Evolutionary conservation across 768 basidiomycete genomes (phyloP), one percentile per base, ranked within the genome.

Genomic region (Symmetrospora coprosmae): DNA sequence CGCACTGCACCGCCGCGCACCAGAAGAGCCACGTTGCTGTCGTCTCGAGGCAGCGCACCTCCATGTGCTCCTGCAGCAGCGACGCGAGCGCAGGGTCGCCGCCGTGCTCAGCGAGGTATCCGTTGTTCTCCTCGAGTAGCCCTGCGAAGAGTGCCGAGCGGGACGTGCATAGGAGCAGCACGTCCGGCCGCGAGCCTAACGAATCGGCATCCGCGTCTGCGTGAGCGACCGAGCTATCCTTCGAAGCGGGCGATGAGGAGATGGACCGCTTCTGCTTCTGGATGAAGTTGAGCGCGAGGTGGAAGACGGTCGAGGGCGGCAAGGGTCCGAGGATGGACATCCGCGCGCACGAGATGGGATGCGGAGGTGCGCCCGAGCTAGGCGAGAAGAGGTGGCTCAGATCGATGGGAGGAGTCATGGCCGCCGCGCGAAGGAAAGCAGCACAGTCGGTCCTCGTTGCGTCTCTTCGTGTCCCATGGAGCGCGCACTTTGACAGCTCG

Each of bases 51-150:
- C 43, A 58, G 21, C 33, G 14, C 17, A 58, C 25, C 37, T 58
- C 55, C 33, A 46, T 30, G 31, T 46, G 25, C 17, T 43, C 5
- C 46, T 58, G 25, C 21, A 58, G 30, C 30, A 58, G 9, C 14
- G 28, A 17, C 21, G 55, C 55, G 19, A 58, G 30, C 6, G 41
- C 25, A 9, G 55, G 55, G 23, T 58, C 55, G 39, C 55, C 55
- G 31, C 55, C 55, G 23, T 58, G 40, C 27, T 30, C 49, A 50
- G 55, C 55, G 28, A 58, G 55, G 21, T 58, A 58, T 34, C 46
- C 55, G 30, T 58, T 43, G 30, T 58, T 58, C 33, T 58, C 55
- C 9, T 43, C 27, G 17, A 58, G 41, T 23, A 58, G 43, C 11
- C 40, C 39, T 31, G 40, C 55, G 41, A 34, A 38, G 40, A 43